Base-by-base conservation (phyloP, 169 alveolate species). In the Eimeria necatrix region DNA sequence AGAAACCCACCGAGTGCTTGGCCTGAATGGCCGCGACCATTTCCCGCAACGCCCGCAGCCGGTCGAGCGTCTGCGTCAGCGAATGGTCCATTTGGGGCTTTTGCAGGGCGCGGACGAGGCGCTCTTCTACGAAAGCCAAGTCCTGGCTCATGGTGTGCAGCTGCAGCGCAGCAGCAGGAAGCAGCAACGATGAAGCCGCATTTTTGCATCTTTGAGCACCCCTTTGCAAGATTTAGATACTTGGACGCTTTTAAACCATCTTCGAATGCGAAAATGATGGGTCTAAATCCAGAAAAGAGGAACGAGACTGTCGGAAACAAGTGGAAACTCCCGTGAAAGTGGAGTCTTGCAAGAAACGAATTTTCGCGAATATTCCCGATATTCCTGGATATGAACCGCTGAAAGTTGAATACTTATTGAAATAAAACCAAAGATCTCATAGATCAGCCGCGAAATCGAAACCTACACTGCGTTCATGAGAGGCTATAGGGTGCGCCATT, bases 111-210 rank as follows among this genome's bases (percentile, higher is more conserved):
- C 91, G 73, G 56, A 84, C 56, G 14, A 84, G 76, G 52, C 68
- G 91, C 59, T 84, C 61, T 56, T 84, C 91, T 20, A 84, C 91
- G 56, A 84, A 84, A 32, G 91, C 91, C 91, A 84, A 84, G 68
- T 84, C 91, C 64, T 84, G 91, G 56, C 91, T 56, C 91, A 84
- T 84, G 1, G 56, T 59, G 46, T 84, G 59, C 56, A 84, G 73
- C 91, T 84, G 91, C 73, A 59, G 46, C 10, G 78, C 5, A 56
- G 12, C 14, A 18, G 46, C 51, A 84, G 32, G 59, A 52, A 59
- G 12, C 22, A 20, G 8, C 46, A 5, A 68, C 2, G 41, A 3
- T 68, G 12, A 56, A 56, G 68, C 68, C 22, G 0, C 20, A 1
- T 10, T 56, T 10, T 10, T 18, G 12, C 12, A 56, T 56, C 68